Evolutionary conservation across 768 basidiomycete genomes (phyloP), one percentile per base, ranked within the genome.

Genomic region (Pleurotus tuoliensis): DNA sequence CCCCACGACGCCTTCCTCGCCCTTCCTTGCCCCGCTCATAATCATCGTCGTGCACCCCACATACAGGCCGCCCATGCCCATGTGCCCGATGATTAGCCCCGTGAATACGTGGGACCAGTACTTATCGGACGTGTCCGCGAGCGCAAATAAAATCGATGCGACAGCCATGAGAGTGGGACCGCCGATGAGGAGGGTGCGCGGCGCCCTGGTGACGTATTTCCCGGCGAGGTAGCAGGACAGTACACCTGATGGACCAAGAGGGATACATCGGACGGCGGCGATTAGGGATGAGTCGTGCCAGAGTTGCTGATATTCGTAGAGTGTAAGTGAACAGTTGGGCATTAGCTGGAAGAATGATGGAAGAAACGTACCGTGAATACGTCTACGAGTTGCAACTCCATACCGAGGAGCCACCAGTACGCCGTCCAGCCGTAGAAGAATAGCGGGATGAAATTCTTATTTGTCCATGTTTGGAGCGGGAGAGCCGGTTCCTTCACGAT

Each of bases 41-140:
- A 58, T 47, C 30, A 46, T 47, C 8, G 40, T 58, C 48, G 30
- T 63, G 59, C 55, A 60, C 5, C 40, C 59, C 15, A 61, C 56
- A 56, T 72, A 82, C 7, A 67, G 62, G 49, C 79, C 60, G 67
- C 73, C 74, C 1, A 67, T 59, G 3, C 81, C 81, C 12, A 69
- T 66, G 16, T 71, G 72, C 5, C 79, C 80, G 47, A 82, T 59
- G 27, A 70, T 58, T 62, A 81, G 77, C 12, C 73, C 81, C 20
- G 82, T 78, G 57, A 82, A 74, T 39, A 76, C 61, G 56, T 70
- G 66, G 0, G 61, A 47, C 80, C 77, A 82, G 63, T 82, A 82
- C 58, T 56, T 61, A 4, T 58, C 55, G 4, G 71, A 69, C 4
- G 55, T 60, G 56, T 78, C 71, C 0, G 72, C 77, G 34, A 76